Base-by-base conservation (phyloP, 2,329 filamentous ascomycete species). In the Alternaria metachromatica region DNA sequence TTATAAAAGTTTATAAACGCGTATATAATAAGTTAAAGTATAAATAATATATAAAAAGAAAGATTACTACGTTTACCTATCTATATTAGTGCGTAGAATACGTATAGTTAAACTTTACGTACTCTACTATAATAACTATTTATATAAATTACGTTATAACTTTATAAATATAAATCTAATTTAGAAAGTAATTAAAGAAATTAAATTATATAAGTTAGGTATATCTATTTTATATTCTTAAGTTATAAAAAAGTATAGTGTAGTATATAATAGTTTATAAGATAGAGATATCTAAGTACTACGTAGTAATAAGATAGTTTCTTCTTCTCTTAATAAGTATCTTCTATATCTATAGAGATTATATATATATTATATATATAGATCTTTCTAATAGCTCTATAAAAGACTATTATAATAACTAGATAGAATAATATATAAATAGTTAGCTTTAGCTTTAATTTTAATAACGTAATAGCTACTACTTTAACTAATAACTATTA, bases 371-470 rank as follows among this genome's bases (percentile, higher is more conserved):
- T 23, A 44, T 44, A 23, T 55, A 44, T 44, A 55, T 25, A 55
- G 37, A 55, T 10, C n/a, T 15, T 20, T 15, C 15, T 55, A 15
- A 44, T 44, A 44, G 33, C 37, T 21, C 4, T 43, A 55, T 55
- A 55, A 20, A 55, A 55, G 51, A 21, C 37, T 28, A 28, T 44
- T 37, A 55, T 23, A 15, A 54, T 13, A 54, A 33, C 30, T 54
- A 54, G 7, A 54, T 33, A 43, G 50, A 54, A n/a, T n/a, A 37
- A 25, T 43, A 37, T 20, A 43, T 6, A 41, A 21, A 37, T n/a
- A 37, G 33, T 12, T 33, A 55, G 15, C 37, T 64, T 51, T n/a
- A 54, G 48, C 54, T 62, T 64, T 43, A 23, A 51, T 48, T 55
- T 57, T 15, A 30, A 43, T 15, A 11, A 28, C 18, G 21, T 28